Percentiles rank a stretch among this genome's conserved stretches.
These are phyloP conservation scores for Vaccinium darrowii DNA, from an alignment of 148 eudicot genomes.

Conservation along the genomic window DNA sequence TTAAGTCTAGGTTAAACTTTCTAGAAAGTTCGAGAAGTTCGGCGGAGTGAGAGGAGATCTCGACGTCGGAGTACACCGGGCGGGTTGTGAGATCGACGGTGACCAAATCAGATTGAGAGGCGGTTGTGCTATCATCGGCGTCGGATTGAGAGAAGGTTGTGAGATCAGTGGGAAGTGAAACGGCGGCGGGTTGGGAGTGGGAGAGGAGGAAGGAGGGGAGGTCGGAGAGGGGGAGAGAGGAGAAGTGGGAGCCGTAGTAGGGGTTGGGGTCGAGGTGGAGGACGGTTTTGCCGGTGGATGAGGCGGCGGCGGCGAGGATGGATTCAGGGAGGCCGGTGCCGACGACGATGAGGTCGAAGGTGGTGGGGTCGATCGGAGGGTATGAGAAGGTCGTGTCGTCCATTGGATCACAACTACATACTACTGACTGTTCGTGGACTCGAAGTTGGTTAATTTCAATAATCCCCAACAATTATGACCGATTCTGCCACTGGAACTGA, in stretches of 20 bases:
- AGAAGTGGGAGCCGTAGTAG: slow-evolving; percentile 71
- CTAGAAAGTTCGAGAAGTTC: slow-evolving; percentile 19
- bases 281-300: slow-evolving; percentile 73
- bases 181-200: no score
- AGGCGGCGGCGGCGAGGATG: slow-evolving; percentile 72
- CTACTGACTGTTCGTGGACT: no score
- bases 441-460: no score
- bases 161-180: slow-evolving; percentile 21
- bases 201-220: slow-evolving; percentile 40
- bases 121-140: not conserved
- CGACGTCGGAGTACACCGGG: slow-evolving; percentile 39
- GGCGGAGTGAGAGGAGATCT: slow-evolving; percentile 30
- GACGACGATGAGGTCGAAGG: slow-evolving; percentile 71
- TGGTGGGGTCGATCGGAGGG: slow-evolving; percentile 60
- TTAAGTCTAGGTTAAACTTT: slow-evolving; percentile 52
- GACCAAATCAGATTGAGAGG: slow-evolving; percentile 11
- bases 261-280: slow-evolving; percentile 90
- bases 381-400: slow-evolving; percentile 25
- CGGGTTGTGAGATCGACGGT: slow-evolving; percentile 33
- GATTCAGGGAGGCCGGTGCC: slow-evolving; percentile 84
- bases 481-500: no score
- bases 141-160: slow-evolving; percentile 10
- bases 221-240: slow-evolving; percentile 59
- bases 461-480: no score
- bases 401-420: slow-evolving; percentile 17